Evolutionary conservation across 768 basidiomycete species (phyloP).

Genomic region (Auricularia heimuer): DNA sequence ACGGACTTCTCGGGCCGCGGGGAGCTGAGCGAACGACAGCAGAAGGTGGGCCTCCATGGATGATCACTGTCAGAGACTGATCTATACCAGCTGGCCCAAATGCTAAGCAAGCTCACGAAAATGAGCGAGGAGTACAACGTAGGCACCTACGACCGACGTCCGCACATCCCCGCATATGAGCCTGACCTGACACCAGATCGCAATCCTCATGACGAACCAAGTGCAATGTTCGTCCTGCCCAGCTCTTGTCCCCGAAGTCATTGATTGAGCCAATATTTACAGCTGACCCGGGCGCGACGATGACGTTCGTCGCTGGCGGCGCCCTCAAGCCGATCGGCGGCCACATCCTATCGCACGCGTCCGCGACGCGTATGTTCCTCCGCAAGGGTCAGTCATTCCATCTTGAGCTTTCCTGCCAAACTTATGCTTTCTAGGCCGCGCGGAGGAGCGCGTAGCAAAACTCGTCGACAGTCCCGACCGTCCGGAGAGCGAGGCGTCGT

Average conservation of each 20-base stretch:
- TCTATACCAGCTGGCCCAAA: slow-evolving; percentile 36
- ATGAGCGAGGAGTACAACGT: slow-evolving; percentile 90
- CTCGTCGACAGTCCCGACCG: slow-evolving; percentile 83
- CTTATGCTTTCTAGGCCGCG: slow-evolving; percentile 49
- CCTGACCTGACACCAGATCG: slow-evolving; percentile 39
- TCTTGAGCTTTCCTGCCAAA: background rate
- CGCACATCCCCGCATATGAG: too few species aligned
- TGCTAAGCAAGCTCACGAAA: slow-evolving; percentile 86
- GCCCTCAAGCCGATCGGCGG: slow-evolving; percentile 87
- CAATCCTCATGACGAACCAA: slow-evolving; percentile 85
- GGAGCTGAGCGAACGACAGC: slow-evolving; percentile 88
- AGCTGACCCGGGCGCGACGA: slow-evolving; percentile 93
- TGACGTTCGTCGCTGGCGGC: slow-evolving; percentile 91
- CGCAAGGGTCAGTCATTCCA: slow-evolving; percentile 55
- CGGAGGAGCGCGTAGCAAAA: slow-evolving; percentile 85
- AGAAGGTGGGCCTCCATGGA: slow-evolving; percentile 45
- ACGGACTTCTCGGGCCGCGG: slow-evolving; percentile 91
- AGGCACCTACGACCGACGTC: slow-evolving; percentile 8
- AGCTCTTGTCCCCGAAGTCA: background rate
- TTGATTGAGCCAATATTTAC: slow-evolving; percentile 7
- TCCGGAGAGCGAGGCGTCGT: slow-evolving; percentile 85
- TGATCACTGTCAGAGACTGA: slow-evolving; percentile 51
- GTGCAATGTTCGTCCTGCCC: slow-evolving; percentile 55
- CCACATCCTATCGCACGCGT: slow-evolving; percentile 81
- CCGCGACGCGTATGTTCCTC: slow-evolving; percentile 77